Conservation (phyloP, 2,329 filamentous ascomycete species). For the Neofusicoccum laricinum region DNA sequence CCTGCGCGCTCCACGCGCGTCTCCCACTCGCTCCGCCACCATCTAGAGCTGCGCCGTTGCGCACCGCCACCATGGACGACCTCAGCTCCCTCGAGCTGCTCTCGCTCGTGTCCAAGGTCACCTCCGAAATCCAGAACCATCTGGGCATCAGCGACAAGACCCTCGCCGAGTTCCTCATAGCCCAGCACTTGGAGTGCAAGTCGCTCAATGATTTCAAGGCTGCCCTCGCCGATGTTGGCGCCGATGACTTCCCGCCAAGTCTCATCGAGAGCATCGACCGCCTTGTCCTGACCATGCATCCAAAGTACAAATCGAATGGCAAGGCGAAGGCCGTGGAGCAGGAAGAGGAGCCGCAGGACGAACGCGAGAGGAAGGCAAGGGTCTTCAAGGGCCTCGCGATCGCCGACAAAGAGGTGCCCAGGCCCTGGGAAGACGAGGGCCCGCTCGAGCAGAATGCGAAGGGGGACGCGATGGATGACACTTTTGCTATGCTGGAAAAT, state of each 20-base stretch:
- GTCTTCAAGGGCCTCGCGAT: slow-evolving; percentile 90
- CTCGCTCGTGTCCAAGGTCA: slow-evolving; percentile 91
- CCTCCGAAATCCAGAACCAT: slow-evolving; percentile 91
- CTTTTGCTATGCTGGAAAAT: slow-evolving; percentile 84
- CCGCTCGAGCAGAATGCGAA: slow-evolving; percentile 36
- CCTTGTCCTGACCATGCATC: slow-evolving; percentile 84
- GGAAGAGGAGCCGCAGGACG: slow-evolving; percentile 42
- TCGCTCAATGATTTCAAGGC: slow-evolving; percentile 71
- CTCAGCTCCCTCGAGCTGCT: slow-evolving; percentile 87
- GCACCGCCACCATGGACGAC: slow-evolving; percentile 68
- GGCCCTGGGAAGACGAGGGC: slow-evolving; percentile 45
- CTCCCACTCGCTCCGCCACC: not conserved
- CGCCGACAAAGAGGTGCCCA: slow-evolving; percentile 68
- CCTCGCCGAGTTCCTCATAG: slow-evolving; percentile 93
- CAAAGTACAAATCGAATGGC: slow-evolving; percentile 69
- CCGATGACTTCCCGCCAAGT: slow-evolving; percentile 74
- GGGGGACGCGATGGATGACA: slow-evolving; percentile 80
- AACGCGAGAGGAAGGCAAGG: slow-evolving; percentile 69
- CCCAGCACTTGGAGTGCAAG: slow-evolving; percentile 74
- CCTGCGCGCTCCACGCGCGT: not conserved
- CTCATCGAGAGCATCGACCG: slow-evolving; percentile 90
- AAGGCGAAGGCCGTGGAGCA: slow-evolving; percentile 28
- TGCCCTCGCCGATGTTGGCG: slow-evolving; percentile 71
- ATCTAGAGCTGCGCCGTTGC: not conserved
- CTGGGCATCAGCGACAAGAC: slow-evolving; percentile 90